Percentiles rank a stretch among this genome's conserved stretches.
These are phyloP conservation scores for Leccinum aurantiacum DNA, from an alignment of 768 basidiomycete species.

Conservation along the genomic window DNA sequence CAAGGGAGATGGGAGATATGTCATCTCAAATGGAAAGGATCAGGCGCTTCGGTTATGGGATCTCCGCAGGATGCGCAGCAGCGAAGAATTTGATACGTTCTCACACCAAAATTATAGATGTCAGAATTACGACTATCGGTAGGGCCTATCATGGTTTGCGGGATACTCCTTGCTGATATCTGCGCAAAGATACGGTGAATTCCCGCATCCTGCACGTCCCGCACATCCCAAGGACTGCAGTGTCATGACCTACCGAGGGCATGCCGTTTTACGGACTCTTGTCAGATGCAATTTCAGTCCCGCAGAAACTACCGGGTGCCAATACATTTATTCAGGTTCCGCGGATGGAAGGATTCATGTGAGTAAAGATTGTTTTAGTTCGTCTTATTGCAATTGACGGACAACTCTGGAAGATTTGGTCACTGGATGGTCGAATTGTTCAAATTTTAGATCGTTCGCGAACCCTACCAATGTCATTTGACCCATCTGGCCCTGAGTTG, in stretches of 20 bases:
- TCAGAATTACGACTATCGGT: conserved; percentile 80
- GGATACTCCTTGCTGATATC: conserved; percentile 10
- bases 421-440: conserved; percentile 83
- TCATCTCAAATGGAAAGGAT: conserved; percentile 96
- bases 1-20: conserved; percentile 94
- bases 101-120: conserved; percentile 53
- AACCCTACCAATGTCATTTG: conserved; percentile 65
- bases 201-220: conserved; percentile 57
- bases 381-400: conserved; percentile 4
- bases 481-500: conserved; percentile 67
- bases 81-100: conserved; percentile 61
- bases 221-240: conserved; percentile 90
- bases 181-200: conserved; percentile 54
- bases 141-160: conserved; percentile 18
- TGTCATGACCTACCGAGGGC: conserved; percentile 94
- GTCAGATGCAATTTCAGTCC: conserved; percentile 98
- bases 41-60: conserved; percentile 93
- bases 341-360: conserved; percentile 86
- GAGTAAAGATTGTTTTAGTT: conserved; percentile 22
- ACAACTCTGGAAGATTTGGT: conserved; percentile 72
- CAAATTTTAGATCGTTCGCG: conserved; percentile 81
- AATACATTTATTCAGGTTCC: conserved; percentile 94
- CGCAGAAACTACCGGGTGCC: conserved; percentile 83
- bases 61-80: conserved; percentile 86
- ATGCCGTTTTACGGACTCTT: conserved; percentile 84